These are phyloP conservation scores for Suhomyces terraborum DNA, from an alignment of 1,139 yeast genomes.

Conservation along the genomic window DNA sequence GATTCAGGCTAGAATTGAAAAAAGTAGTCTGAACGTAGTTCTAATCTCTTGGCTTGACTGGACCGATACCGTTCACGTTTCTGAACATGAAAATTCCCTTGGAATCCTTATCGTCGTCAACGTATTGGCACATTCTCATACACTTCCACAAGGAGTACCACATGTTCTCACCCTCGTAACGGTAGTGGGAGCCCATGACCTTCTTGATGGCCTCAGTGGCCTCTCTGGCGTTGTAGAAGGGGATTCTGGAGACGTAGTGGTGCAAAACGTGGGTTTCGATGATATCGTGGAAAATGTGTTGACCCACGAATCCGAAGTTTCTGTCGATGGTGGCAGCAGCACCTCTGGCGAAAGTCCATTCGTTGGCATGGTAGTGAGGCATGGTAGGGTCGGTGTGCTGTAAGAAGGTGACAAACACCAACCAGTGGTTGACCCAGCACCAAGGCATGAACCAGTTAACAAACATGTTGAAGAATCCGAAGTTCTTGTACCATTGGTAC, in stretches of 20 bases:
- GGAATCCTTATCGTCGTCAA: conserved; percentile 49
- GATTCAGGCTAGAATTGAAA: conserved; percentile 1
- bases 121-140: conserved; percentile 59
- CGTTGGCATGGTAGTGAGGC: conserved; percentile 59
- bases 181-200: conserved; percentile 63
- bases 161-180: conserved; percentile 56
- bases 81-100: conserved; percentile 62
- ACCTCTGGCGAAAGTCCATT: conserved; percentile 68
- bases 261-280: conserved; percentile 67
- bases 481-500: conserved; percentile 50
- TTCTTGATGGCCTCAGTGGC: conserved; percentile 59
- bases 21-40: neutral
- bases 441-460: conserved; percentile 60
- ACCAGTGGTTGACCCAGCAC: conserved; percentile 63
- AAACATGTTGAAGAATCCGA: conserved; percentile 50
- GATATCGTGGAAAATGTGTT: conserved; percentile 61
- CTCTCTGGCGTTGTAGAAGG: conserved; percentile 63
- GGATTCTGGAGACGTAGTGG: conserved; percentile 63
- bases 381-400: conserved; percentile 61
- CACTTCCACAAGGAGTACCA: conserved; percentile 59
- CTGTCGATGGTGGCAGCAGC: conserved; percentile 69
- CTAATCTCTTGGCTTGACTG: conserved; percentile 21
- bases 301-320: conserved; percentile 61
- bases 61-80: conserved; percentile 53
- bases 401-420: conserved; percentile 60